A percentile compares a stretch with the other conserved stretches of the same genome.
Conservation (phyloP, 2,329 filamentous ascomycete genomes). For the Botrytis medusae region DNA sequence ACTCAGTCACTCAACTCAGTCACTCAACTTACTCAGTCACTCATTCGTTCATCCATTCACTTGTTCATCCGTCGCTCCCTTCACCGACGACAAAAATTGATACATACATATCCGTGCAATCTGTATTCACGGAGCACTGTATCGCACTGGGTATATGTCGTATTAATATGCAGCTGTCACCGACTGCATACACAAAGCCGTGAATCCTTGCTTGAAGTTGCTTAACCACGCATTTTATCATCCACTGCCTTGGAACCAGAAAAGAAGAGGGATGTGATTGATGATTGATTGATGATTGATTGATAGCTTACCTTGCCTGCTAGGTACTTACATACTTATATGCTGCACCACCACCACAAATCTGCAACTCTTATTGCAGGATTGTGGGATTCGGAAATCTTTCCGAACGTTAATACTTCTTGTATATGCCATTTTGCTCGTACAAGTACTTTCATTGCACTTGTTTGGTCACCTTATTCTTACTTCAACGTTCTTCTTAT, state of each 20-base stretch:
- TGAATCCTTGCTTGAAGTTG: constrained; percentile 10
- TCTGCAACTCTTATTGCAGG: constrained; percentile 10
- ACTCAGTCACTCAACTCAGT: neutral
- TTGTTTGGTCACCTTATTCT: constrained; percentile 10
- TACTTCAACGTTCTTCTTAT: constrained; percentile 14
- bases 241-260: constrained; percentile 5
- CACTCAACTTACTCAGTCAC: neutral
- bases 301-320: neutral
- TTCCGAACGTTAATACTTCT: constrained; percentile 5
- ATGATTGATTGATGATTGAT: neutral
- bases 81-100: neutral
- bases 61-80: neutral
- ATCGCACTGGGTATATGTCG: neutral
- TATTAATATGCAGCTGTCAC: neutral
- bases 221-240: neutral
- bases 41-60: neutral
- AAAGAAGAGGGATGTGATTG: neutral
- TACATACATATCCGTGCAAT: neutral
- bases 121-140: neutral
- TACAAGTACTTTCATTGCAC: constrained; percentile 1
- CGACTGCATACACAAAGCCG: constrained; percentile 1
- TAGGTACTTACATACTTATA: neutral
- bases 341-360: constrained; percentile 1
- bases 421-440: constrained; percentile 10
- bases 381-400: constrained; percentile 6